These are phyloP conservation scores for Fusarium sp. DNA, from an alignment of 2,329 filamentous ascomycete genomes.

Conservation along the genomic window DNA sequence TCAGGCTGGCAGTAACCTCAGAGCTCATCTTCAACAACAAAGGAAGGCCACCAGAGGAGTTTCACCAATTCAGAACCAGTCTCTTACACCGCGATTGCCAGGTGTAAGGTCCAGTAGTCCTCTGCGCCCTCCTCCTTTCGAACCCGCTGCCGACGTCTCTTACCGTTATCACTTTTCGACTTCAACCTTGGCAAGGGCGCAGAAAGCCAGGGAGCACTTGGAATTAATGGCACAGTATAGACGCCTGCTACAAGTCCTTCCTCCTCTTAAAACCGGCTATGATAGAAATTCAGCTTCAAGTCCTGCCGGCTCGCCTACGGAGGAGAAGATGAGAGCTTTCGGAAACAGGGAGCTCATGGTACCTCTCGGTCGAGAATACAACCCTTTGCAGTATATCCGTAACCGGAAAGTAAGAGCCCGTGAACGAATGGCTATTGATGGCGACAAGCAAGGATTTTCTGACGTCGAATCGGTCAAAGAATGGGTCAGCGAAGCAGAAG, in stretches of 20 bases:
- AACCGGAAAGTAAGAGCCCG: slow-evolving; percentile 87
- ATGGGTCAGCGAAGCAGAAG: slow-evolving; percentile 79
- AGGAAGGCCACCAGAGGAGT: slow-evolving; percentile 69
- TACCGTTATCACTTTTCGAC: slow-evolving; percentile 77
- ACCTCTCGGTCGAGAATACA: slow-evolving; percentile 77
- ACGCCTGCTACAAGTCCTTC: slow-evolving; percentile 80
- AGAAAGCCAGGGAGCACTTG: slow-evolving; percentile 85
- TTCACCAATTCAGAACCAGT: slow-evolving; percentile 66
- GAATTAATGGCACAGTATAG: slow-evolving; percentile 89
- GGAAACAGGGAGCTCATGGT: slow-evolving; percentile 48
- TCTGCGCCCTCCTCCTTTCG: slow-evolving; percentile 60
- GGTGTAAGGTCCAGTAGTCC: slow-evolving; percentile 57
- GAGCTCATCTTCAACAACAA: slow-evolving; percentile 78
- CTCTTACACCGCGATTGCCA: slow-evolving; percentile 55
- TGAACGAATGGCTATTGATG: slow-evolving; percentile 79
- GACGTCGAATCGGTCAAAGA: slow-evolving; percentile 76
- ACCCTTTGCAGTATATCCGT: slow-evolving; percentile 91
- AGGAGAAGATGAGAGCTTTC: slow-evolving; percentile 47
- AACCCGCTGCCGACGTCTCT: slow-evolving; percentile 54
- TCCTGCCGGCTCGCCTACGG: slow-evolving; percentile 55
- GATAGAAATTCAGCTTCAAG: slow-evolving; percentile 55
- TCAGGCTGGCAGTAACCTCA: slow-evolving; percentile 67
- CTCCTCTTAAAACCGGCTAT: slow-evolving; percentile 70
- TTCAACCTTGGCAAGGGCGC: slow-evolving; percentile 82
- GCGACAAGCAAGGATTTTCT: slow-evolving; percentile 79